phyloP scores from a whole-genome alignment of 306 rosid genomes.

The Abrus pulchellus region DNA sequence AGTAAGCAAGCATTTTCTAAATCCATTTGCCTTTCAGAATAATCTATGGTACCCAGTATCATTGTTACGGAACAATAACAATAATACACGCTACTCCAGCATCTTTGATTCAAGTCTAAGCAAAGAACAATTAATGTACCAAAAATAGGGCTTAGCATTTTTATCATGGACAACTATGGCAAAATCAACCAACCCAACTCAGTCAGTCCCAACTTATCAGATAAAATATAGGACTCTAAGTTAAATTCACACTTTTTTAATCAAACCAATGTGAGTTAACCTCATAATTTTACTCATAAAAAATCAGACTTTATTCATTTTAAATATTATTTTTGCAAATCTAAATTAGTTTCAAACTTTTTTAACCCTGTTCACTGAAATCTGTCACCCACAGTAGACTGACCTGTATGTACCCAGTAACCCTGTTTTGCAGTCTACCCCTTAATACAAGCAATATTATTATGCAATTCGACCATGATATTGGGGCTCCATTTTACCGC shows the following conservation, averaged over 20 bases:
- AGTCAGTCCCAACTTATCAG: no score
- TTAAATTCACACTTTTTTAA: no score
- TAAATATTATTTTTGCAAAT: no score
- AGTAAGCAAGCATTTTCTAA: background rate
- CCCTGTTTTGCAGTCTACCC: background rate
- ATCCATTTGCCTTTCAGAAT: background rate
- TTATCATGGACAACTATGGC: conserved; percentile 14
- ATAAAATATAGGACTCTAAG: no score
- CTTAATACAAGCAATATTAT: conserved; percentile 1
- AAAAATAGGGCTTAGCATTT: background rate
- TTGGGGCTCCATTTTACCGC: background rate
- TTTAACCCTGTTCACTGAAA: no score
- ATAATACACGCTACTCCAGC: background rate
- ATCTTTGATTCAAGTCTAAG: conserved; percentile 13
- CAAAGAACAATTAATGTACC: background rate
- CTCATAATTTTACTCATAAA: no score
- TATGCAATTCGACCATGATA: background rate
- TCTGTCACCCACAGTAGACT: no score
- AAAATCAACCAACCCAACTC: background rate
- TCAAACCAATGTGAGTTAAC: no score
- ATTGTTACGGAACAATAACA: background rate
- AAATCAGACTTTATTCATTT: no score
- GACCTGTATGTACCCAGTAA: no score
- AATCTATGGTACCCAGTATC: background rate
- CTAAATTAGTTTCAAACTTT: no score